These are phyloP conservation scores for Starmerella sirachaensis DNA, from an alignment of 805 yeast species.

Conservation along the genomic window DNA sequence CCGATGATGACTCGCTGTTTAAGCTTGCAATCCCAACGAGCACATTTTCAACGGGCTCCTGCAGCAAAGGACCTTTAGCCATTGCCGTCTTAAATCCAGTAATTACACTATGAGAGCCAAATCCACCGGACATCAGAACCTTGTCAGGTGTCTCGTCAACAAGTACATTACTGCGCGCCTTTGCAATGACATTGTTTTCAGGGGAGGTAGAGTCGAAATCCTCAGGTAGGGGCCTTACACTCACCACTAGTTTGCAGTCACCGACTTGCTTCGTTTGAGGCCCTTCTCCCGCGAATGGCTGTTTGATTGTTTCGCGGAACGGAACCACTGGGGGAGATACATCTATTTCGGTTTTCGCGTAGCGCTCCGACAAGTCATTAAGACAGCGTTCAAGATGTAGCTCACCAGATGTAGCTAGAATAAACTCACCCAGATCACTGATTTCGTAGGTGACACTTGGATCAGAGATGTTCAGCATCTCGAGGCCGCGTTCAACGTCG, in stretches of 20 bases:
- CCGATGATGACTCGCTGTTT: conserved; percentile 22
- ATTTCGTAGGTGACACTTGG: conserved; percentile 84
- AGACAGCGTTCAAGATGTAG: conserved; percentile 88
- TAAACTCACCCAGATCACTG: conserved; percentile 86
- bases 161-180: conserved; percentile 10
- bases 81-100: conserved; percentile 80
- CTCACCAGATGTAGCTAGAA: conserved; percentile 92
- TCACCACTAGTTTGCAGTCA: conserved; percentile 9
- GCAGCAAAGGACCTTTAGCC: conserved; percentile 74
- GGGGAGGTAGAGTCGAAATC: not conserved
- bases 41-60: conserved; percentile 80
- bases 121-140: not conserved
- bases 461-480: conserved; percentile 72
- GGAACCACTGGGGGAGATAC: conserved; percentile 91
- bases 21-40: conserved; percentile 19
- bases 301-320: conserved; percentile 68
- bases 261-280: conserved; percentile 36
- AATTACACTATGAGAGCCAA: conserved; percentile 35
- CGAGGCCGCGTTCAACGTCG: conserved; percentile 64
- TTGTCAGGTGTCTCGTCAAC: conserved; percentile 13
- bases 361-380: conserved; percentile 69
- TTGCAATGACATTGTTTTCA: not conserved
- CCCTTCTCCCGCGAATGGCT: conserved; percentile 33
- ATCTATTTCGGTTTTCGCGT: conserved; percentile 80
- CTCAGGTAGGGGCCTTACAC: conserved; percentile 20